Evolutionary conservation across 2,329 filamentous ascomycete species (phyloP).

Genomic region (Teratosphaeriaceae sp.): DNA sequence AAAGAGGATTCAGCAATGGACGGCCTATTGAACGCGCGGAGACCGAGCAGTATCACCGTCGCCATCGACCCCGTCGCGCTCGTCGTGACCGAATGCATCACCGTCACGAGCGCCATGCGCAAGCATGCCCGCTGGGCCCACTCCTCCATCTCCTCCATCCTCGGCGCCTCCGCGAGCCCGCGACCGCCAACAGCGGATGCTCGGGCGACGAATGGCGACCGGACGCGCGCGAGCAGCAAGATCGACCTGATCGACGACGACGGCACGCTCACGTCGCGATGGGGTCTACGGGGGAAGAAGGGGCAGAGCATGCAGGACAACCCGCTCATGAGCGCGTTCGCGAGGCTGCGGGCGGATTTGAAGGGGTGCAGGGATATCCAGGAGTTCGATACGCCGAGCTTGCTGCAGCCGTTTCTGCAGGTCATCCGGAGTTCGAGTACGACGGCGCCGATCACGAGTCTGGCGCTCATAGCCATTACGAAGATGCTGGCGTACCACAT

Average conservation of each 20-base stretch:
- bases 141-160: slow-evolving; percentile 90
- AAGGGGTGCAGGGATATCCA: slow-evolving; percentile 82
- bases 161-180: slow-evolving; percentile 47
- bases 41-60: slow-evolving; percentile 19
- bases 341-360: slow-evolving; percentile 78
- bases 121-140: slow-evolving; percentile 96
- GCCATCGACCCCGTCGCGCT: slow-evolving; percentile 43
- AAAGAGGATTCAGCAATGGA: slow-evolving; percentile 7
- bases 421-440: slow-evolving; percentile 96
- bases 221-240: slow-evolving; percentile 27
- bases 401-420: slow-evolving; percentile 90
- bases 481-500: slow-evolving; percentile 97
- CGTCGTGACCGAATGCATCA: slow-evolving; percentile 97
- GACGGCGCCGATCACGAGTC: slow-evolving; percentile 89
- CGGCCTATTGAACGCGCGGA: slow-evolving; percentile 3
- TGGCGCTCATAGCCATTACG: slow-evolving; percentile 85
- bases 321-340: slow-evolving; percentile 90
- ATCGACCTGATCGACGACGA: slow-evolving; percentile 28
- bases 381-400: slow-evolving; percentile 78
- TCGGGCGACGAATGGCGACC: slow-evolving; percentile 22
- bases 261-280: slow-evolving; percentile 65
- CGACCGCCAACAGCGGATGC: slow-evolving; percentile 13
- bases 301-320: slow-evolving; percentile 98
- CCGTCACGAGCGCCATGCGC: slow-evolving; percentile 95
- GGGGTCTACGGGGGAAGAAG: slow-evolving; percentile 90